phyloP scores from a whole-genome alignment of 106 monocot genomes.

The Dendrobium nobile region DNA sequence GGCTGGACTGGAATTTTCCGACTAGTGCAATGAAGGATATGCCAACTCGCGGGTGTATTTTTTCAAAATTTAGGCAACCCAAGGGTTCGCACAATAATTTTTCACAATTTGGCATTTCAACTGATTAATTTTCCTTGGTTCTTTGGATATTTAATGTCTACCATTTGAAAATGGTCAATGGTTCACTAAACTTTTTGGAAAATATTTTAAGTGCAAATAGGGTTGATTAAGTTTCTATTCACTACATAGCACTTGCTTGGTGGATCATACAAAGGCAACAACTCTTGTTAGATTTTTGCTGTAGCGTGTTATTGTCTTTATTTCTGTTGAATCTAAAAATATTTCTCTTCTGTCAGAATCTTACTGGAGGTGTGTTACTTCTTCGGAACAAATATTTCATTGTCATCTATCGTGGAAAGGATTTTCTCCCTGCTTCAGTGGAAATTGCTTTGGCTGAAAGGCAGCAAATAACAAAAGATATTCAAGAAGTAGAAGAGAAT shows the following conservation, averaged over 20 bases:
- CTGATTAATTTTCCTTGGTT: background rate
- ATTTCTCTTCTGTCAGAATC: constrained; percentile 31
- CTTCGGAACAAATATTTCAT: constrained; percentile 93
- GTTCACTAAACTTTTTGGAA: background rate
- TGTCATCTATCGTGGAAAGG: constrained; percentile 97
- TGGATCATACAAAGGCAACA: background rate
- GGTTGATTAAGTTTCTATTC: background rate
- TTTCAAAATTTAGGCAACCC: background rate
- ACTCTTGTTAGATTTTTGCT: background rate
- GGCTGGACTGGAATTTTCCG: background rate
- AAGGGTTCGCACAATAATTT: background rate
- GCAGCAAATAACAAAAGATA: constrained; percentile 69
- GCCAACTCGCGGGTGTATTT: background rate
- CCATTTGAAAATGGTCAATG: background rate
- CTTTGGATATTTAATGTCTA: background rate
- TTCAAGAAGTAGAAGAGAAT: constrained; percentile 80
- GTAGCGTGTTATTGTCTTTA: background rate
- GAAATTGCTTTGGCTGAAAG: constrained; percentile 82
- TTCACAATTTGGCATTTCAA: background rate
- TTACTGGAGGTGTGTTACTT: constrained; percentile 89
- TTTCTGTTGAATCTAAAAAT: constrained; percentile 1
- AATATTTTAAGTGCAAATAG: constrained; percentile 1
- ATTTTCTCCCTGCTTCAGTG: constrained; percentile 83
- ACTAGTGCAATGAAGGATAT: background rate
- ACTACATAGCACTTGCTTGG: background rate